Evolutionary conservation across 306 rosid species (phyloP).

Genomic region (Astragalus membranaceus): DNA sequence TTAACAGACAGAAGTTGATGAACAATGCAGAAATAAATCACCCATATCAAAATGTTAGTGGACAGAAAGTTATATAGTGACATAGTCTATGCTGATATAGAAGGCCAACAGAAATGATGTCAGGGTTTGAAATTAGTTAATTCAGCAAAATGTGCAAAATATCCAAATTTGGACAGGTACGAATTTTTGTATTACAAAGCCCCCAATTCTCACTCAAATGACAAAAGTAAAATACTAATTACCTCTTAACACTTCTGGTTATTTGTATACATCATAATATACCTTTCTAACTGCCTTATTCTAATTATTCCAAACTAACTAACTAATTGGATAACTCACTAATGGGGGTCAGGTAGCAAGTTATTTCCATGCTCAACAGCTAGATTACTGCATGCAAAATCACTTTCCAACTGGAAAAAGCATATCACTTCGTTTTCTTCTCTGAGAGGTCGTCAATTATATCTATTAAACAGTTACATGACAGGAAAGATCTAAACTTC

Average conservation of each 20-base stretch:
- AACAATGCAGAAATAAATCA: background rate
- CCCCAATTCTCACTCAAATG: background rate
- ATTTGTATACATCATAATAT: background rate
- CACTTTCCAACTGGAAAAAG: background rate
- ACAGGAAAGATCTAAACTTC: background rate
- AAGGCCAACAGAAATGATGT: background rate
- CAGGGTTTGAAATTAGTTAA: background rate
- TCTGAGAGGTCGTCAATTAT: background rate
- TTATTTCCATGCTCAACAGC: background rate
- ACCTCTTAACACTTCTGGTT: background rate
- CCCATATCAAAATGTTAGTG: background rate
- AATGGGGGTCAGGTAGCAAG: background rate
- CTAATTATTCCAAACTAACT: background rate
- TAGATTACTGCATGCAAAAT: background rate
- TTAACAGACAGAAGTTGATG: background rate
- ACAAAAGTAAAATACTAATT: background rate
- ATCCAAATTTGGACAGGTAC: background rate
- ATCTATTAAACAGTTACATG: background rate
- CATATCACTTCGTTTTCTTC: background rate
- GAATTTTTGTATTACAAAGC: background rate
- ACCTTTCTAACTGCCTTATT: background rate
- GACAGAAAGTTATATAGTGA: background rate
- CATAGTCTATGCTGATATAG: background rate
- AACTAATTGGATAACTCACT: background rate
- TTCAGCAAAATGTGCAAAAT: background rate